These are phyloP conservation scores for Lactarius psammicola DNA, from an alignment of 768 basidiomycete species.

Conservation along the genomic window DNA sequence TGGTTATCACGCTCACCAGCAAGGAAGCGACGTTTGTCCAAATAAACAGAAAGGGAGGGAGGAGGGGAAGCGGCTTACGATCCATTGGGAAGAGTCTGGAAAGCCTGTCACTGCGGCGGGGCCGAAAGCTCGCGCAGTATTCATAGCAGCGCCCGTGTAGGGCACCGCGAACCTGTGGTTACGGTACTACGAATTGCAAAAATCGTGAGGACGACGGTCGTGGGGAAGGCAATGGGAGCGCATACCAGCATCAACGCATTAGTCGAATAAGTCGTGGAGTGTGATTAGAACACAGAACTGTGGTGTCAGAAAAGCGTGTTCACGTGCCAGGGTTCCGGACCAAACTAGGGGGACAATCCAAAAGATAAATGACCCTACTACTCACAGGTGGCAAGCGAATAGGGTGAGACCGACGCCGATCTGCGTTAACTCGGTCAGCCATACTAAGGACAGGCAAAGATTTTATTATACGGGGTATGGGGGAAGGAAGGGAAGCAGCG, in stretches of 20 bases:
- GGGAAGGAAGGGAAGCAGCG: neutral
- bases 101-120: slow-evolving; percentile 68
- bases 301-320: neutral
- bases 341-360: neutral
- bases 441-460: neutral
- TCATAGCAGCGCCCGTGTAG: slow-evolving; percentile 67
- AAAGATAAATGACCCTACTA: slow-evolving; percentile 2
- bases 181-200: neutral
- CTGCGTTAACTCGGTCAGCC: slow-evolving; percentile 34
- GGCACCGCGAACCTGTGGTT: slow-evolving; percentile 52
- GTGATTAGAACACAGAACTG: neutral
- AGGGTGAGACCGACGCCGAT: slow-evolving; percentile 65
- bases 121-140: slow-evolving; percentile 67
- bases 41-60: neutral
- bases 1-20: slow-evolving; percentile 17
- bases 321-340: neutral
- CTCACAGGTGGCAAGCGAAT: slow-evolving; percentile 60
- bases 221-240: neutral
- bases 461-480: neutral
- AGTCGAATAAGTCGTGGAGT: neutral
- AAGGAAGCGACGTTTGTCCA: neutral
- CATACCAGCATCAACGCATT: neutral
- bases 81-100: slow-evolving; percentile 53
- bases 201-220: neutral
- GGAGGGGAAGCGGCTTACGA: slow-evolving; percentile 46